These are phyloP conservation scores for Kwoniella heveanensis DNA, from an alignment of 768 basidiomycete genomes.

Conservation along the genomic window DNA sequence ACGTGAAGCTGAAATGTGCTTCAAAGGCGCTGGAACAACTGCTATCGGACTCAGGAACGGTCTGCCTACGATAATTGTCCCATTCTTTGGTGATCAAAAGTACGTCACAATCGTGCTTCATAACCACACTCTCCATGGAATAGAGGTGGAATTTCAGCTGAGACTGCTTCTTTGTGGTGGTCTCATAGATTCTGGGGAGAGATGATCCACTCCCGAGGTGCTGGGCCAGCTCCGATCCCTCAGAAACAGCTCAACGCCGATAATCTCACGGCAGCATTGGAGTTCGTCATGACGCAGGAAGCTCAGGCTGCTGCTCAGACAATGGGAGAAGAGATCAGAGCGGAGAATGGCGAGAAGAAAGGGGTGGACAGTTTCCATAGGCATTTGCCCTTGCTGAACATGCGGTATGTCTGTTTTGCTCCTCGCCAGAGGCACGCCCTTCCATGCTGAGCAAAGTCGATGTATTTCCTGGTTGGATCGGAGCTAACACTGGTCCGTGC, in stretches of 20 bases:
- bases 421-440: neutral
- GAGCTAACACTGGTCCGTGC: no score
- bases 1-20: no score
- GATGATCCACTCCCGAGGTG: constrained; percentile 17
- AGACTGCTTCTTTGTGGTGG: no score
- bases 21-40: constrained; percentile 65
- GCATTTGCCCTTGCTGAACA: constrained; percentile 64
- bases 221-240: constrained; percentile 56
- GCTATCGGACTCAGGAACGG: constrained; percentile 65
- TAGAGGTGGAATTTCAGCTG: no score
- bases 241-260: constrained; percentile 61
- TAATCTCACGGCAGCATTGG: constrained; percentile 62
- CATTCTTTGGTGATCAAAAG: constrained; percentile 66
- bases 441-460: no score
- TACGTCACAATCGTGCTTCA: neutral
- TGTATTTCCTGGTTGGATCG: neutral
- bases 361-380: constrained; percentile 62
- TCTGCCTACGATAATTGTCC: constrained; percentile 61
- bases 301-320: constrained; percentile 60
- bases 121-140: neutral
- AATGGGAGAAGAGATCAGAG: constrained; percentile 61
- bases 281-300: constrained; percentile 58
- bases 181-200: constrained; percentile 41
- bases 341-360: constrained; percentile 53
- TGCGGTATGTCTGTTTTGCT: constrained; percentile 57